Evolutionary conservation across 352 stramenopile genomes (phyloP).

Genomic region (Globisporangium heterothallicum): DNA sequence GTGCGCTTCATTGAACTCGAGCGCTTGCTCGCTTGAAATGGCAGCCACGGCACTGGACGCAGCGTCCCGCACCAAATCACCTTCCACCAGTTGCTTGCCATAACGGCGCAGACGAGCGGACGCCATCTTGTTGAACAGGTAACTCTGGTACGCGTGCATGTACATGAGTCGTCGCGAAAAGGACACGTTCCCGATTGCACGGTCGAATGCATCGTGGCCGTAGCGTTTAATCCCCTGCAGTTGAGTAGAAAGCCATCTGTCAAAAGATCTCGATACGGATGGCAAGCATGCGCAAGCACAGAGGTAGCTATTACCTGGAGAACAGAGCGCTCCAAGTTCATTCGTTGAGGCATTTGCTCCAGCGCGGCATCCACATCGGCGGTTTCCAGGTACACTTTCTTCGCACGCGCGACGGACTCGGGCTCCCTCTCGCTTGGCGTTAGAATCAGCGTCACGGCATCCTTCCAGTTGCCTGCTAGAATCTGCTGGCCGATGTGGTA

Average conservation of each 20-base stretch:
- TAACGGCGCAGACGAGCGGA: conserved; percentile 41
- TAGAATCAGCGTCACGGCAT: conserved; percentile 43
- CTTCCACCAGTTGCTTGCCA: conserved; percentile 36
- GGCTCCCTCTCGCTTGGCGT: conserved; percentile 30
- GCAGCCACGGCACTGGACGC: conserved; percentile 21
- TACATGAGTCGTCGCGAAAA: conserved; percentile 67
- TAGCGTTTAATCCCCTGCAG: conserved; percentile 50
- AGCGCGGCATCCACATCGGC: conserved; percentile 46
- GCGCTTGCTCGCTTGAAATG: conserved; percentile 30
- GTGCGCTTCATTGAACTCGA: conserved; percentile 27
- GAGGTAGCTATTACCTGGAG: conserved; percentile 35
- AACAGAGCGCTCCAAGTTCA: conserved; percentile 48
- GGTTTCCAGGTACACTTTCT: conserved; percentile 40
- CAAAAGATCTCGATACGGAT: background rate
- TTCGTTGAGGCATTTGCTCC: conserved; percentile 39
- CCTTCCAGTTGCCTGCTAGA: conserved; percentile 52
- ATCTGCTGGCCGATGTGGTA: conserved; percentile 74
- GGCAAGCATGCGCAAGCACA: background rate
- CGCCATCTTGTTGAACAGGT: conserved; percentile 61
- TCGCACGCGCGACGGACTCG: conserved; percentile 26
- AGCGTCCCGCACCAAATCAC: conserved; percentile 42
- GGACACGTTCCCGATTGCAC: conserved; percentile 40
- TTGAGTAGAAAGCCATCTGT: background rate
- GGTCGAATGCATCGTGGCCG: conserved; percentile 42
- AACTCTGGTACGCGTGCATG: conserved; percentile 77